Conservation (phyloP, 805 yeast genomes). For the Candida silvicultrix region DNA sequence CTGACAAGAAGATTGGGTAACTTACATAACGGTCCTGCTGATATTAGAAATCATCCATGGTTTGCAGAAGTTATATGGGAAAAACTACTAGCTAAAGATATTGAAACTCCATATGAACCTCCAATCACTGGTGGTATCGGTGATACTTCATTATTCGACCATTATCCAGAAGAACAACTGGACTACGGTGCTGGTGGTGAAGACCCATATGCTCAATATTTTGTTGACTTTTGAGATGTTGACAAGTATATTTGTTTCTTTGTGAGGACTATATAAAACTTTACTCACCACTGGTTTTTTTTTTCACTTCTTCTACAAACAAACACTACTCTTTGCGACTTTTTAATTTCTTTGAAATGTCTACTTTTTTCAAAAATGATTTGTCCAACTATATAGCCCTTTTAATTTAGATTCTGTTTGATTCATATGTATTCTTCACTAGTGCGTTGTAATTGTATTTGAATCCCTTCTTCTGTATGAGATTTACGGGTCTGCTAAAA, state of each 20-base stretch:
- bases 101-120: constrained; percentile 95
- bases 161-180: constrained; percentile 76
- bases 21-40: constrained; percentile 76
- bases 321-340: background rate
- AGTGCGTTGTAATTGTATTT: no score
- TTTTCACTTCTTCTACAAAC: background rate
- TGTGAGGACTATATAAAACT: no score
- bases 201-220: constrained; percentile 66
- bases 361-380: background rate
- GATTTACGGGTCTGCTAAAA: background rate
- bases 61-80: constrained; percentile 93
- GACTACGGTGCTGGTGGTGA: constrained; percentile 77
- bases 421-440: background rate
- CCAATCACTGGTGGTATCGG: constrained; percentile 93
- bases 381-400: background rate
- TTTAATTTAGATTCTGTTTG: background rate
- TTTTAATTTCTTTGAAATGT: background rate
- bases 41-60: constrained; percentile 87
- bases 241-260: no score
- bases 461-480: no score
- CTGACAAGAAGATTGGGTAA: constrained; percentile 82
- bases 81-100: constrained; percentile 72
- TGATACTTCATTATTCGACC: constrained; percentile 78
- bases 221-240: constrained; percentile 42
- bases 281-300: no score